Base-by-base conservation (phyloP, 1,284 basidiomycete genomes). In the Ceratobasidium papillatum region DNA sequence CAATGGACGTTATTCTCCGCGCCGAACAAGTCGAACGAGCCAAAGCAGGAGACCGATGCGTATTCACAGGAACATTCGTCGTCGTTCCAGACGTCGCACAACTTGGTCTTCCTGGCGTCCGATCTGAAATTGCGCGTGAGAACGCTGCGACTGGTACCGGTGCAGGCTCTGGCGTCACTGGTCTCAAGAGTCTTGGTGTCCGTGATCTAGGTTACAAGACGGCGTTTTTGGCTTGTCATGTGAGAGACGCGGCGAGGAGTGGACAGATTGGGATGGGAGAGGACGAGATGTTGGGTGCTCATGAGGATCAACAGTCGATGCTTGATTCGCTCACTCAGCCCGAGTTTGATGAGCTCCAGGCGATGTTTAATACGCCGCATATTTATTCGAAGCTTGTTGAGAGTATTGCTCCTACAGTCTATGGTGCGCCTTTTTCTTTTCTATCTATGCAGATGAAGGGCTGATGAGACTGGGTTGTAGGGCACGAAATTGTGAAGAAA, bases 81-180 rank as follows among this genome's bases (percentile, higher is more conserved):
- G 98, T 99, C 66, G 95, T 99, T 0, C 98, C 98, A 0, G 98
- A 99, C 82, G 97, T 99, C 43, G 94, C 95, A 76, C 96, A 98
- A 82, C 89, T 99, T 32, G 96, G 96, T 12, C 84, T 99, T 17
- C 96, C 96, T 0, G 98, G 98, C 22, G 96, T 98, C 49, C 97
- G 96, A 82, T 89, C 95, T 0, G 91, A 98, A 82, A 88, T 99
- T 79, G 94, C 95, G 84, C 87, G 96, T 58, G 95, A 99, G 82
- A 36, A 47, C 45, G 89, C 92, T 7, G 89, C 85, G 75, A 89
- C 88, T 72, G 89, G 90, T 3, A 78, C 84, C 22, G 90, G 89
- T 0, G 84, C 85, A 5, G 45, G 45, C 9, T 89, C 89, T 77
- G 98, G 98, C 75, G 96, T 99, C 0, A 96, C 94, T 0, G 98